Evolutionary conservation across 805 yeast species (phyloP), one percentile per base, ranked within the genome.

Genomic region (Blastobotrys attinorum): DNA sequence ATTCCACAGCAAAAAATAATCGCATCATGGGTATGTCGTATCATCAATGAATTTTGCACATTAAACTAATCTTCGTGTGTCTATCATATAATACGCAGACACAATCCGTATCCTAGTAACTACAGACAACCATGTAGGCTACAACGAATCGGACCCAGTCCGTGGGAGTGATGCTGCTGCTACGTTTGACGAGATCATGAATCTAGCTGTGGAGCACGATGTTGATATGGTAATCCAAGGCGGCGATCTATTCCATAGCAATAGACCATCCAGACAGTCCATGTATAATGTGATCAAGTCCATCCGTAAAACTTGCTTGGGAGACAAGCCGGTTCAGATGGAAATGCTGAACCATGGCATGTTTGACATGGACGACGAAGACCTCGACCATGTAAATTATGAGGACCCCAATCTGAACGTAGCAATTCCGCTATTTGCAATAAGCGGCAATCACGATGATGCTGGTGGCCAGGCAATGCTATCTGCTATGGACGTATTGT

Each of bases 81-180:
- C n/a, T 5, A 5, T 5, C 10, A 5, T 31, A 31, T 15, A 31
- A n/a, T 15, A 8, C 33, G 17, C 36, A 4, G 76, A 85, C 59
- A 86, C 95, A 0, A 76, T 89, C 15, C 67, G 84, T 20, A 75
- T 92, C 16, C 74, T 92, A 25, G 64, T 92, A 25, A 87, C 98
- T 2, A 88, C 97, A 1, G 98, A 92, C 58, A 92, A 92, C 59
- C 98, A 92, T 68, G 95, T 92, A 16, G 98, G 98, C 1, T 89
- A 81, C 60, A 78, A 79, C 47, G 98, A 92, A 59, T 75, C 75
- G 31, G 97, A 92, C 60, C 89, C 95, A 1, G 79, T 90, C 3
- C 72, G 94, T 15, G 95, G 96, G 1, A 83, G 83, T 54, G 98
- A 92, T 57, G 76, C 94, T 0, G 84, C 95, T 84, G 72, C 64